A percentile compares a stretch with the other conserved stretches of the same genome.
Conservation (phyloP, 1,284 basidiomycete species). For the Pisolithus thermaeus region DNA sequence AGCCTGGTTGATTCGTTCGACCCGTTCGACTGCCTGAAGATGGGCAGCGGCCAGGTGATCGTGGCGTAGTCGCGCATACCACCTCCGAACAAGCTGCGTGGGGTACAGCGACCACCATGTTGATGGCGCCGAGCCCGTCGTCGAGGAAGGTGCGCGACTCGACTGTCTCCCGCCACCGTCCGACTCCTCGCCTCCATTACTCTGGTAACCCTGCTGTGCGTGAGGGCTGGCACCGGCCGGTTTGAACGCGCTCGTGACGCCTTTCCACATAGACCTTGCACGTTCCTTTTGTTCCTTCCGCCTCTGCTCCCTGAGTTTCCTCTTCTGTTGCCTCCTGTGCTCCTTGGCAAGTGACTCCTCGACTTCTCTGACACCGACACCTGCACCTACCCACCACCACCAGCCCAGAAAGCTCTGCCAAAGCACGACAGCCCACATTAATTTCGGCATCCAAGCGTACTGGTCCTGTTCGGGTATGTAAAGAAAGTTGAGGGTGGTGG, state of each 20-base stretch:
- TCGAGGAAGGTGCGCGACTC: constrained; percentile 13
- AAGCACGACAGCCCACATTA: constrained; percentile 83
- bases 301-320: constrained; percentile 36
- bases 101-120: constrained; percentile 28
- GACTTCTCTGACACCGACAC: constrained; percentile 62
- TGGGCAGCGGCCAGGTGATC: constrained; percentile 64
- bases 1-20: constrained; percentile 54
- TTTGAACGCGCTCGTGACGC: constrained; percentile 42
- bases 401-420: constrained; percentile 92
- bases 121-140: constrained; percentile 16
- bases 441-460: constrained; percentile 79
- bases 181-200: not conserved
- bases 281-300: constrained; percentile 41
- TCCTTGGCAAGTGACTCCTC: constrained; percentile 55
- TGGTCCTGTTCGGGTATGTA: constrained; percentile 79
- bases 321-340: constrained; percentile 51
- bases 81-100: constrained; percentile 40
- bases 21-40: constrained; percentile 58
- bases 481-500: constrained; percentile 80
- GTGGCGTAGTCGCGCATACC: constrained; percentile 53
- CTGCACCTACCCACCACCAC: constrained; percentile 98
- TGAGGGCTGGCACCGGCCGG: not conserved
- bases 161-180: not conserved
- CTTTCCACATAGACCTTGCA: constrained; percentile 49
- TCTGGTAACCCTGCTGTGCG: not conserved